Percentiles rank a stretch among this genome's conserved stretches.
Evolutionary conservation across 78 protist species (phyloP).

Genomic region (Dictyostelium citrinum): DNA sequence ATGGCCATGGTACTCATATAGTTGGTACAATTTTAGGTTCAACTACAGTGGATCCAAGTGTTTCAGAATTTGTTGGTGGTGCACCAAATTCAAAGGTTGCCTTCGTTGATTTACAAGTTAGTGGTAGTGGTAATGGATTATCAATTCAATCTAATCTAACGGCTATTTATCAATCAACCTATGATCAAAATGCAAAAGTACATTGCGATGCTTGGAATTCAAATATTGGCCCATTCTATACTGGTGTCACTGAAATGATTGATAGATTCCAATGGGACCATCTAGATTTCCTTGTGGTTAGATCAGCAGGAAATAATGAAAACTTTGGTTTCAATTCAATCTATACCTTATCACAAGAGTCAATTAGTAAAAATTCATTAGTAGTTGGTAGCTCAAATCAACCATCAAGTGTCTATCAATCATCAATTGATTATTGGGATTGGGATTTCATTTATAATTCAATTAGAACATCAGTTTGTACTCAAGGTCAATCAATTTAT

Average conservation of each 20-base stretch:
- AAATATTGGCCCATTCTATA: conserved; percentile 14
- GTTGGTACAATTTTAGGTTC: conserved; percentile 27
- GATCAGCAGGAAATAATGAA: conserved; percentile 16
- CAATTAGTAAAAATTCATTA: conserved; percentile 12
- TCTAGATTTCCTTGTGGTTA: not conserved
- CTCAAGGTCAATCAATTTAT: not conserved
- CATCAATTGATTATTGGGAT: not conserved
- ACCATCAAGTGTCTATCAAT: not conserved
- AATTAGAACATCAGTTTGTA: not conserved
- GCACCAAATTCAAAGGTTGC: conserved; percentile 28
- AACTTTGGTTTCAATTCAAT: not conserved
- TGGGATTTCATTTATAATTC: not conserved
- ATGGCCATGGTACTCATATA: conserved; percentile 47
- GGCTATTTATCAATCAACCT: not conserved
- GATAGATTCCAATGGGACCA: conserved; percentile 14
- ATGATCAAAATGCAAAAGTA: not conserved
- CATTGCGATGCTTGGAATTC: conserved; percentile 58
- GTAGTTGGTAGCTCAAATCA: conserved; percentile 28
- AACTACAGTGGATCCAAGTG: not conserved
- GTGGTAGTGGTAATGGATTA: not conserved
- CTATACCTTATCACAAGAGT: conserved; percentile 14
- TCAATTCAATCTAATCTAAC: not conserved
- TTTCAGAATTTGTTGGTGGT: not conserved
- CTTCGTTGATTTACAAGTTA: not conserved
- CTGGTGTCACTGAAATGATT: not conserved